Conservation (phyloP, 2,329 filamentous ascomycete genomes). For the Fusarium sp. region DNA sequence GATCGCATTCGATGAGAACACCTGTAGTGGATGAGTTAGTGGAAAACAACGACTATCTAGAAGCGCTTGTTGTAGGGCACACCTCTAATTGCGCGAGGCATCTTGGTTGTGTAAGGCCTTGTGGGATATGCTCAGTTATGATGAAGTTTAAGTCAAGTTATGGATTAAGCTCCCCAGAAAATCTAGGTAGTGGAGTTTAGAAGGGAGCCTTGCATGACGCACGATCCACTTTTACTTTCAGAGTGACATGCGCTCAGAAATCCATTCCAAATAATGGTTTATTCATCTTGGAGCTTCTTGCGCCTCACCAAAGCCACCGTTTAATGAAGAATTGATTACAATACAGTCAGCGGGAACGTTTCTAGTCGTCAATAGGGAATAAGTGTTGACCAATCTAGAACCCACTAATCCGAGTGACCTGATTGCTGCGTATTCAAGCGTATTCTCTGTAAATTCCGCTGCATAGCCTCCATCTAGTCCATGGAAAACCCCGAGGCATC, state of each 20-base stretch:
- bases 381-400: not conserved
- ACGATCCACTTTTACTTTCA: constrained; percentile 4
- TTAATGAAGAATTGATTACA: not conserved
- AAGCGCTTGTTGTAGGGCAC: constrained; percentile 17
- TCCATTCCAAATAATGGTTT: constrained; percentile 23
- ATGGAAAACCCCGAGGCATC: not conserved
- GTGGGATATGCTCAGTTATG: not conserved
- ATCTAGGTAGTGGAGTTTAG: constrained; percentile 3
- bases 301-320: constrained; percentile 29
- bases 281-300: constrained; percentile 16
- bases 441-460: constrained; percentile 2
- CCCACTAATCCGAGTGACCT: not conserved
- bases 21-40: constrained; percentile 56
- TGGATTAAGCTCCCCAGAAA: constrained; percentile 15
- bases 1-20: constrained; percentile 82
- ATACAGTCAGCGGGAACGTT: not conserved
- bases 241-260: constrained; percentile 9
- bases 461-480: not conserved
- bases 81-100: constrained; percentile 70
- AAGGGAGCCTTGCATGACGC: constrained; percentile 17
- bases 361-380: not conserved
- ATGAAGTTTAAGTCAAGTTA: constrained; percentile 10
- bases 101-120: constrained; percentile 46
- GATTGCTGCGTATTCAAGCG: not conserved
- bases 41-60: not conserved